Percentiles rank a stretch among this genome's conserved stretches.
Conservation (phyloP, 192 early-diverging fungal species). For the Jimgerdemannia lactiflua region DNA sequence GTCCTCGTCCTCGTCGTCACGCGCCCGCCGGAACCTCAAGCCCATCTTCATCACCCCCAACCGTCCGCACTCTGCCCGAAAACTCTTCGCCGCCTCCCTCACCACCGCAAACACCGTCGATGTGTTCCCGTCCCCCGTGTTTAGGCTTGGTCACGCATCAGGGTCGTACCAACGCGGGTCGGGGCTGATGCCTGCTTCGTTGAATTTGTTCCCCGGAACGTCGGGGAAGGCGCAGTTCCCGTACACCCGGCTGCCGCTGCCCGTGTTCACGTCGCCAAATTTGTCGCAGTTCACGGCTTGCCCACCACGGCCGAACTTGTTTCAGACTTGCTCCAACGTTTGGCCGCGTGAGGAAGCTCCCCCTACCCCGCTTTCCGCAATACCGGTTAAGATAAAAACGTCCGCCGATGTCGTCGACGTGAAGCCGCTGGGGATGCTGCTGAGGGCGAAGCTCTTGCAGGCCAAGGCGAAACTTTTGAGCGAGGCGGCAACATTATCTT, state of each 20-base stretch:
- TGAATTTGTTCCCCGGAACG: background rate
- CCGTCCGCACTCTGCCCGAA: background rate
- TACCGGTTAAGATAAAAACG: background rate
- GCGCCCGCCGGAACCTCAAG: background rate
- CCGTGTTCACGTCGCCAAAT: background rate
- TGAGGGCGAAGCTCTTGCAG: background rate
- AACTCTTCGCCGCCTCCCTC: background rate
- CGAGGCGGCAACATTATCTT: background rate
- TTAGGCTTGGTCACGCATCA: background rate
- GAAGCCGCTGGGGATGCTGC: background rate
- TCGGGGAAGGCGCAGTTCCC: background rate
- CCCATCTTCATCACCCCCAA: background rate
- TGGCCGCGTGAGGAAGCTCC: background rate
- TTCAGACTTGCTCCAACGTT: background rate
- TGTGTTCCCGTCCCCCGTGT: background rate
- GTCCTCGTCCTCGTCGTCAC: background rate
- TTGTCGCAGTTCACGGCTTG: background rate
- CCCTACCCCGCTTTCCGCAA: background rate
- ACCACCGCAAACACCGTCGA: background rate
- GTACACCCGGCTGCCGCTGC: background rate
- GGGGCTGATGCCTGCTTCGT: too few species aligned
- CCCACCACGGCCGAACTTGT: background rate
- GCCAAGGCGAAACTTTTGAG: background rate
- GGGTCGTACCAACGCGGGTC: too few species aligned
- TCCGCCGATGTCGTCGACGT: background rate